Base-by-base conservation (phyloP, 768 basidiomycete species). In the Leccinum longicurvipes region DNA sequence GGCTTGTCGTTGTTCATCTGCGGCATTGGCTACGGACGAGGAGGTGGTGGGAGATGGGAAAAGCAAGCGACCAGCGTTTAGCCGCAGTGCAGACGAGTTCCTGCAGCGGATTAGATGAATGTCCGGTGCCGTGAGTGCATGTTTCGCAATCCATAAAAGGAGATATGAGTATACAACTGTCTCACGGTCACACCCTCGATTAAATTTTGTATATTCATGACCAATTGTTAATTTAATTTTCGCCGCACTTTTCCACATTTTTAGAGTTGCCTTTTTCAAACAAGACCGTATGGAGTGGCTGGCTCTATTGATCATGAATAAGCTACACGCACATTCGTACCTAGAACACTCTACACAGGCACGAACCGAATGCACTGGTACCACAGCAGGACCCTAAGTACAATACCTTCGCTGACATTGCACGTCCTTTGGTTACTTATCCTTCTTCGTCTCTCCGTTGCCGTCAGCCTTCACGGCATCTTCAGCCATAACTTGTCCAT, bases 401-500 rank as follows among this genome's bases (percentile, higher is more conserved):
- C 41, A 47, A 46, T 51, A 60, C 24, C 50, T 51, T 55, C 62
- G 42, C 47, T 10, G n/a, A n/a, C n/a, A n/a, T n/a, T n/a, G n/a
- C n/a, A n/a, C n/a, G 39, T 45, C 17, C 8, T 28, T 50, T 42
- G 36, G 50, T 53, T 73, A 82, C 73, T 76, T 74, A 60, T 79
- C 76, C 74, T 85, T 86, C 78, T 82, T 85, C 58, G 77, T 77
- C 69, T 85, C 81, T 10, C 58, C 66, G 29, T 65, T 69, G 72
- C 61, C 68, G 70, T 77, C 75, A 57, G 67, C 74, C 32, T 56
- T 73, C 55, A 69, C 70, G 51, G 64, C 73, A 67, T 82, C 84
- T 45, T 74, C 72, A 31, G 67, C 74, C 74, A 88, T 72, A 61
- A 93, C 88, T 73, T 96, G 91, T 44, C 95, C 95, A 70, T 92